Evolutionary conservation across 305 asterid genomes (phyloP).

Genomic region (Stenogyne calaminthoides): DNA sequence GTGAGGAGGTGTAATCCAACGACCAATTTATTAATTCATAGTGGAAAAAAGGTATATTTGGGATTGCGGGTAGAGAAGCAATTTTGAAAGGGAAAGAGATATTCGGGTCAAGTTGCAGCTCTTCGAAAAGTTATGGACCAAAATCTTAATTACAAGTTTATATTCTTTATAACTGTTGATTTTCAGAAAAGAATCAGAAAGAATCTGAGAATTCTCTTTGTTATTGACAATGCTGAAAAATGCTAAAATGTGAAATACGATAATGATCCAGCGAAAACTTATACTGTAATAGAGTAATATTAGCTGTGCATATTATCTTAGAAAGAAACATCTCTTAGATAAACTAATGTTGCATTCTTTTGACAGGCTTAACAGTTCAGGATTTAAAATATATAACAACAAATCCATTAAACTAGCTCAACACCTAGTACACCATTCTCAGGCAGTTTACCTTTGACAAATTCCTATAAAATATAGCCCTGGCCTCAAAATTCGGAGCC

Average conservation of each 20-base stretch:
- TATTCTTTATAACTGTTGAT: not conserved
- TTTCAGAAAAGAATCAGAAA: not conserved
- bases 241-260: not conserved
- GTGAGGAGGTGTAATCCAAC: not conserved
- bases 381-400: too few species aligned
- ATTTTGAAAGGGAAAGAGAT: not conserved
- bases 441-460: too few species aligned
- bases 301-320: not conserved
- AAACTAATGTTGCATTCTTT: not conserved
- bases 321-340: not conserved
- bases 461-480: too few species aligned
- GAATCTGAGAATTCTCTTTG: not conserved
- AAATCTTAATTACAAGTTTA: not conserved
- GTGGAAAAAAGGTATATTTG: not conserved
- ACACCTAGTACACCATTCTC: too few species aligned
- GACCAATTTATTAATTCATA: not conserved
- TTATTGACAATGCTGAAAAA: too few species aligned
- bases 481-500: too few species aligned
- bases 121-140: not conserved
- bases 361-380: too few species aligned
- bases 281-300: not conserved
- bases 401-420: too few species aligned
- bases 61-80: not conserved
- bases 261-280: not conserved
- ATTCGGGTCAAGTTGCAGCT: not conserved